Conservation (phyloP, 768 basidiomycete genomes). For the Dentipellis sp. region DNA sequence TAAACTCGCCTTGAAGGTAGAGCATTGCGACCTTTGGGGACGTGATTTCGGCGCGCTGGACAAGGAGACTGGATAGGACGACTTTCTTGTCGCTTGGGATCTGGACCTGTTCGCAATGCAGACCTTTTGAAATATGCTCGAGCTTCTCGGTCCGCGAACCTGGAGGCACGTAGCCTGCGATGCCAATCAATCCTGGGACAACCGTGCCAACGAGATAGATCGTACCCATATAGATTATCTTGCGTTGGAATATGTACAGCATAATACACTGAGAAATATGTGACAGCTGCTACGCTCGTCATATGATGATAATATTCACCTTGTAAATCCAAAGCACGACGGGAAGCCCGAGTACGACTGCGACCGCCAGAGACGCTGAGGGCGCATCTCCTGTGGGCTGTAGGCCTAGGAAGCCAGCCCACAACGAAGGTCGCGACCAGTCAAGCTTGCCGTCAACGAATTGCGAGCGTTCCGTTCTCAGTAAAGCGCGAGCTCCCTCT, state of each 20-base stretch:
- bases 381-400: constrained; percentile 10
- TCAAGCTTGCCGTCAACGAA: too few relatives aligned
- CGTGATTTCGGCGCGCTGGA: constrained; percentile 5
- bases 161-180: constrained; percentile 30
- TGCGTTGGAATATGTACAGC: constrained; percentile 38
- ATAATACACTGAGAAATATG: constrained; percentile 29
- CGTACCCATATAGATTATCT: constrained; percentile 42
- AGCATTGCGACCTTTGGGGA: constrained; percentile 21
- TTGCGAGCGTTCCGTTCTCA: too few relatives aligned
- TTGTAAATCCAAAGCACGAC: constrained; percentile 13
- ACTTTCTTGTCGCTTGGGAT: constrained; percentile 15
- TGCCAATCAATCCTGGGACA: neutral
- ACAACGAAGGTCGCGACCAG: too few relatives aligned
- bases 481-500: too few relatives aligned
- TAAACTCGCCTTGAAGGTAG: constrained; percentile 26
- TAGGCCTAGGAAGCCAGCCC: neutral
- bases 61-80: constrained; percentile 19
- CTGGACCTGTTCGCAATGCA: constrained; percentile 22
- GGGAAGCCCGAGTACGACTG: constrained; percentile 11
- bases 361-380: constrained; percentile 6
- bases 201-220: neutral
- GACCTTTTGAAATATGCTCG: constrained; percentile 13
- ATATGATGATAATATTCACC: neutral
- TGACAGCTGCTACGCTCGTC: neutral
- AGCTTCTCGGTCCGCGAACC: constrained; percentile 30